Percentiles rank a stretch among this genome's conserved stretches.
phyloP scores from a whole-genome alignment of 2,329 filamentous ascomycete species.

The Epichloe aotearoae region DNA sequence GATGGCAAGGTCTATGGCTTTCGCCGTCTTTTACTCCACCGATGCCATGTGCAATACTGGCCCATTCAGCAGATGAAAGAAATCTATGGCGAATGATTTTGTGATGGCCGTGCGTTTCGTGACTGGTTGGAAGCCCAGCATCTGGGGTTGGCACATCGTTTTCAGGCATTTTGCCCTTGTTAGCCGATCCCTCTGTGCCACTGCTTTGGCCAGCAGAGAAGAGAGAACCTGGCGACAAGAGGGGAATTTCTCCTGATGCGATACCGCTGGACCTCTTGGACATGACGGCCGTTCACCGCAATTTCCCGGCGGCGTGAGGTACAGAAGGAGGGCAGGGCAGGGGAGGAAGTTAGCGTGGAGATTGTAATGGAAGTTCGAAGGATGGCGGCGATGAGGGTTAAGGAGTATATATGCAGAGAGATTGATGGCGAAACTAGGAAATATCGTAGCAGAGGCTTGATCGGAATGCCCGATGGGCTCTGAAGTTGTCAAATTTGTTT shows the following conservation, averaged over 20 bases:
- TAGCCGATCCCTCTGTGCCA: neutral
- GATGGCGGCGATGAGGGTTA: neutral
- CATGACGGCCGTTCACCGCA: neutral
- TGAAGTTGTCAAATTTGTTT: no score
- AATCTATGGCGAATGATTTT: constrained; percentile 21
- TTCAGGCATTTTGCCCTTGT: neutral
- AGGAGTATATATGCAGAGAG: neutral
- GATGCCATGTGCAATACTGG: constrained; percentile 31
- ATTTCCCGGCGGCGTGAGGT: neutral
- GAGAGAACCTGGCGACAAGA: neutral
- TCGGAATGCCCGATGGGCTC: no score
- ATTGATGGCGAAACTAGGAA: neutral
- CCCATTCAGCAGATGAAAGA: constrained; percentile 31
- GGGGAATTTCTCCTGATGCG: neutral
- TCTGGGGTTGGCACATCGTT: neutral
- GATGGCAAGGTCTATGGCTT: constrained; percentile 26
- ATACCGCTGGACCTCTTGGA: neutral
- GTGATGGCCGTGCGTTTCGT: constrained; percentile 7
- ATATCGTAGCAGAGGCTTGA: no score
- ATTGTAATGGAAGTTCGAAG: neutral
- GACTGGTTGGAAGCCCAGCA: neutral
- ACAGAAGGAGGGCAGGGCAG: neutral
- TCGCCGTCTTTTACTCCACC: constrained; percentile 34
- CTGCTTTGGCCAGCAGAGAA: neutral
- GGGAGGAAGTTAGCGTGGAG: neutral